A percentile compares a stretch with the other conserved stretches of the same genome.
phyloP scores from a whole-genome alignment of 1,284 basidiomycete genomes.

The Apiotrichum brassicae region DNA sequence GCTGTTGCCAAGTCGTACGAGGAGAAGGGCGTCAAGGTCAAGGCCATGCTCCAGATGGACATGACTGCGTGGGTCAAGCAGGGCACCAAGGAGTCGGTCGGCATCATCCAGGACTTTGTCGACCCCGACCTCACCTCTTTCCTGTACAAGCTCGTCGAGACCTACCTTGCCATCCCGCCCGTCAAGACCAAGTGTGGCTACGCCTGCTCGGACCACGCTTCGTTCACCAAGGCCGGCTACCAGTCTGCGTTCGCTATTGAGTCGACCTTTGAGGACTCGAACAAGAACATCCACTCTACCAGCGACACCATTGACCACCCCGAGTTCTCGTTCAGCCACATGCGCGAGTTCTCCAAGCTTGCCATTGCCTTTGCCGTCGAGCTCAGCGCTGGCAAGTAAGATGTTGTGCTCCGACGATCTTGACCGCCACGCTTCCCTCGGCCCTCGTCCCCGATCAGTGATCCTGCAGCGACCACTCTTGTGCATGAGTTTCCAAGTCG shows the following conservation, averaged over 20 bases:
- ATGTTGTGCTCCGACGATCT: no score
- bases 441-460: background rate
- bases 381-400: conserved; percentile 41
- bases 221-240: conserved; percentile 79
- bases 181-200: conserved; percentile 71
- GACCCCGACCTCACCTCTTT: conserved; percentile 64
- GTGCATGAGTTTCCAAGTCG: background rate
- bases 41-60: conserved; percentile 83
- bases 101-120: conserved; percentile 83
- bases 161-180: conserved; percentile 55
- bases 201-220: conserved; percentile 78
- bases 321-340: conserved; percentile 69
- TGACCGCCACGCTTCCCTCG: background rate
- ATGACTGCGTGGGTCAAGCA: conserved; percentile 90
- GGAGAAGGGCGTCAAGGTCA: conserved; percentile 57
- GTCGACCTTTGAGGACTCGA: conserved; percentile 50
- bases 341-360: conserved; percentile 70
- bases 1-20: conserved; percentile 79
- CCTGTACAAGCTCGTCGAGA: conserved; percentile 62
- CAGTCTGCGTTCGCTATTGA: conserved; percentile 68
- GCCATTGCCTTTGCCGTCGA: conserved; percentile 78
- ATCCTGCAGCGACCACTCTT: conserved; percentile 3
- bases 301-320: conserved; percentile 76
- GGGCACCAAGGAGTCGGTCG: conserved; percentile 79
- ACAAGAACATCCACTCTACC: conserved; percentile 72